These are phyloP conservation scores for Calamus simplicifolius DNA, from an alignment of 176 grass and related monocot genomes.

Conservation along the genomic window DNA sequence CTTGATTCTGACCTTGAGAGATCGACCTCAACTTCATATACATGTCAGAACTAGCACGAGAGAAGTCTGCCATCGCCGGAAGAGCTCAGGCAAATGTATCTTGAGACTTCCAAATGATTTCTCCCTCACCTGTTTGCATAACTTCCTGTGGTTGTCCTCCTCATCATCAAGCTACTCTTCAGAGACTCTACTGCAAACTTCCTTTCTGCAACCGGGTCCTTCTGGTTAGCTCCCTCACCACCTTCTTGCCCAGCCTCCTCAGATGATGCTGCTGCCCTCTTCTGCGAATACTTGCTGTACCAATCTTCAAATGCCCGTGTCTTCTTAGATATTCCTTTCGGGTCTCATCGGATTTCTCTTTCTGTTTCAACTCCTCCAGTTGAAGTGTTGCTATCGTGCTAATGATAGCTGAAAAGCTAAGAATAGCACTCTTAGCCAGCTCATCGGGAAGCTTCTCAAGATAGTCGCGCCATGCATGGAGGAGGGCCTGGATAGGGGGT, in stretches of 20 bases:
- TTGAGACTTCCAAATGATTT: slow-evolving; percentile 74
- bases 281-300: slow-evolving; percentile 59
- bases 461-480: slow-evolving; percentile 74
- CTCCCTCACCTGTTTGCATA: slow-evolving; percentile 85
- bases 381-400: slow-evolving; percentile 68
- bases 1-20: slow-evolving; percentile 48
- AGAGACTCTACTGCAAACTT: slow-evolving; percentile 56
- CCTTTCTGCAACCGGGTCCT: slow-evolving; percentile 60
- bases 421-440: slow-evolving; percentile 60
- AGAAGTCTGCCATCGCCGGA: slow-evolving; percentile 74
- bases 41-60: slow-evolving; percentile 46
- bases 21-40: slow-evolving; percentile 58
- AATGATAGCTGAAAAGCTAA: slow-evolving; percentile 71
- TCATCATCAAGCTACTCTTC: slow-evolving; percentile 63
- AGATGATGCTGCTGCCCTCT: slow-evolving; percentile 6
- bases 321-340: slow-evolving; percentile 58
- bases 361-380: slow-evolving; percentile 92
- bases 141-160: slow-evolving; percentile 43
- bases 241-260: slow-evolving; percentile 42
- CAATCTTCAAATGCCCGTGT: slow-evolving; percentile 83
- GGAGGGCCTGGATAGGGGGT: slow-evolving; percentile 66
- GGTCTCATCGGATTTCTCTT: slow-evolving; percentile 49
- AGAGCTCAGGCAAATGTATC: slow-evolving; percentile 81
- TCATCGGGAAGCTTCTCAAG: slow-evolving; percentile 71
- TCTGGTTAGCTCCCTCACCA: slow-evolving; percentile 31